Evolutionary conservation across 2,329 filamentous ascomycete genomes (phyloP).

Genomic region (Colletotrichum shisoi): DNA sequence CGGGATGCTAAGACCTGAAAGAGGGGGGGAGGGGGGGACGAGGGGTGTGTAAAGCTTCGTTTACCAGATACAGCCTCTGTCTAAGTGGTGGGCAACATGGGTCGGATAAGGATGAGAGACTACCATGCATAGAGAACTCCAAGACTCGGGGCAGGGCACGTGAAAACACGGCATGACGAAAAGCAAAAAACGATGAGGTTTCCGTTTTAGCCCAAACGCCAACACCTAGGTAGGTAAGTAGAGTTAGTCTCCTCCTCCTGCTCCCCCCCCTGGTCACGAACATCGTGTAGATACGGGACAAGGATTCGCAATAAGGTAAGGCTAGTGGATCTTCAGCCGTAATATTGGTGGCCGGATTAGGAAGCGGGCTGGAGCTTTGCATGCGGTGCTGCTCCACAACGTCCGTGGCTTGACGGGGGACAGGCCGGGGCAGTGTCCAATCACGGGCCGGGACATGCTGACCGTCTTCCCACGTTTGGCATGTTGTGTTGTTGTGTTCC

Average conservation of each 20-base stretch:
- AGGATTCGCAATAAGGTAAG: constrained; percentile 38
- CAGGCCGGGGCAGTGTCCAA: constrained; percentile 19
- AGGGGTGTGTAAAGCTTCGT: constrained; percentile 17
- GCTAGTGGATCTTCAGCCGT: constrained; percentile 36
- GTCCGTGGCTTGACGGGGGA: constrained; percentile 20
- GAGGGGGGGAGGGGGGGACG: background rate
- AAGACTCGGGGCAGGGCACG: background rate
- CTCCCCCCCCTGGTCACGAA: background rate
- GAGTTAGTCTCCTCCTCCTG: background rate
- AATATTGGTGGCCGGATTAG: constrained; percentile 34
- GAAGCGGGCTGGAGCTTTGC: constrained; percentile 35
- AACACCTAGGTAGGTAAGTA: background rate
- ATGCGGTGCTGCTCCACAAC: constrained; percentile 32
- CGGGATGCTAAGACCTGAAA: constrained; percentile 22
- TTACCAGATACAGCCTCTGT: background rate
- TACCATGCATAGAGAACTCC: background rate
- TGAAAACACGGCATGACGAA: constrained; percentile 26
- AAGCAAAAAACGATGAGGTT: background rate
- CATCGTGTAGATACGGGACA: constrained; percentile 5
- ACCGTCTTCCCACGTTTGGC: constrained; percentile 6
- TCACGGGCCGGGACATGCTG: constrained; percentile 8
- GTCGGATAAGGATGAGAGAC: background rate
- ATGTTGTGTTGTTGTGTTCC: constrained; percentile 28
- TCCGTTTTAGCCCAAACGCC: background rate
- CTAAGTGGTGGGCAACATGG: constrained; percentile 18